These are phyloP conservation scores for Colletotrichum sp. DNA, from an alignment of 2,329 filamentous ascomycete species.

Conservation along the genomic window DNA sequence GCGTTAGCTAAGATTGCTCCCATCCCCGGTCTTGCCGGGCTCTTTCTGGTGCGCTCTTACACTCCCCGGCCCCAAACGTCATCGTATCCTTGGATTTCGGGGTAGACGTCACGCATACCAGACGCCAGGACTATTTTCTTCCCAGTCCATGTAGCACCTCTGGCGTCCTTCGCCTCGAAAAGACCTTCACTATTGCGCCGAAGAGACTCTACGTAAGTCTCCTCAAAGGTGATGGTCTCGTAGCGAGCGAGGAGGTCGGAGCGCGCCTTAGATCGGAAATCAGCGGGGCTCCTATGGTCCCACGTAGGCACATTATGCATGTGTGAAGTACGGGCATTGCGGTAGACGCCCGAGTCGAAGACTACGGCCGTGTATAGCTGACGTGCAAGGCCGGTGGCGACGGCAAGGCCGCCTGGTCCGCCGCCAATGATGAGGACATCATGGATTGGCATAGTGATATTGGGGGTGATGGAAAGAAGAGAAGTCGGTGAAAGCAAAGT, in stretches of 20 bases:
- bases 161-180: background rate
- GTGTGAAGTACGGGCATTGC: conserved; percentile 49
- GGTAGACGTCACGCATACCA: background rate
- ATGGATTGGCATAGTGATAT: background rate
- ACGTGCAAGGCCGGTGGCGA: conserved; percentile 52
- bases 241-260: conserved; percentile 36
- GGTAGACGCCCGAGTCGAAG: conserved; percentile 51
- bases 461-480: too few species aligned
- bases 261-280: conserved; percentile 36
- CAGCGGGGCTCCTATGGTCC: conserved; percentile 38
- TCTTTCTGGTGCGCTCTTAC: conserved; percentile 12
- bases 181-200: background rate
- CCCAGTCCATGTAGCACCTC: background rate
- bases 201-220: background rate
- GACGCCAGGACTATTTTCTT: background rate
- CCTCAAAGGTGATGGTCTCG: background rate
- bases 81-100: background rate
- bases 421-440: conserved; percentile 59
- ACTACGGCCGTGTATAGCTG: conserved; percentile 51
- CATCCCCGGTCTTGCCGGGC: too few species aligned
- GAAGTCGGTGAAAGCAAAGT: too few species aligned
- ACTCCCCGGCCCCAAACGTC: conserved; percentile 38
- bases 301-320: conserved; percentile 50
- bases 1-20: background rate
- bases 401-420: conserved; percentile 54